Evolutionary conservation across 2,329 filamentous ascomycete genomes (phyloP).

Genomic region (Trichoderma guizhouense): DNA sequence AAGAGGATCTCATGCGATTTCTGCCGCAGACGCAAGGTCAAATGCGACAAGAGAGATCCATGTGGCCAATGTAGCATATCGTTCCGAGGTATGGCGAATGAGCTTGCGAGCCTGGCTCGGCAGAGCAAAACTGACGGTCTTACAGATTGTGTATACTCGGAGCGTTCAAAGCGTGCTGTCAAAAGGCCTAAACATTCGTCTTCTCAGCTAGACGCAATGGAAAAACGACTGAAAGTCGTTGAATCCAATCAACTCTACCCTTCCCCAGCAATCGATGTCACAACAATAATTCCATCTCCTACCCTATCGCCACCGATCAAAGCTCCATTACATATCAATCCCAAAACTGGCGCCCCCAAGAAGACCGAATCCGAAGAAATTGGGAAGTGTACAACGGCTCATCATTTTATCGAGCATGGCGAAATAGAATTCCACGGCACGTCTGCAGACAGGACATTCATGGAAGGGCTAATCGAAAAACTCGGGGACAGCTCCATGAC

Average conservation of each 20-base stretch:
- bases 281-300: not conserved
- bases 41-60: not conserved
- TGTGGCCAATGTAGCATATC: conserved; percentile 4
- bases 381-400: not conserved
- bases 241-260: not conserved
- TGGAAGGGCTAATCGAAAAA: not conserved
- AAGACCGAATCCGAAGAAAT: not conserved
- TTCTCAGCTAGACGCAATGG: not conserved
- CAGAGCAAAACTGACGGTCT: not conserved
- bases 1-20: not conserved
- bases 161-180: not conserved
- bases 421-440: conserved; percentile 2
- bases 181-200: not conserved
- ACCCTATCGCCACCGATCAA: not conserved
- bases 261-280: not conserved
- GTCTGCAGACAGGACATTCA: not conserved
- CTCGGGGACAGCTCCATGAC: not conserved
- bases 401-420: not conserved
- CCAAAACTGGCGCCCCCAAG: not conserved
- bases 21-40: not conserved
- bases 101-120: not conserved
- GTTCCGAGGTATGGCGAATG: not conserved
- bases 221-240: not conserved
- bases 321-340: not conserved
- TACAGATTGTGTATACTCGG: not conserved